Conservation (phyloP, 306 rosid species). For the Cicer pinnatifidum region DNA sequence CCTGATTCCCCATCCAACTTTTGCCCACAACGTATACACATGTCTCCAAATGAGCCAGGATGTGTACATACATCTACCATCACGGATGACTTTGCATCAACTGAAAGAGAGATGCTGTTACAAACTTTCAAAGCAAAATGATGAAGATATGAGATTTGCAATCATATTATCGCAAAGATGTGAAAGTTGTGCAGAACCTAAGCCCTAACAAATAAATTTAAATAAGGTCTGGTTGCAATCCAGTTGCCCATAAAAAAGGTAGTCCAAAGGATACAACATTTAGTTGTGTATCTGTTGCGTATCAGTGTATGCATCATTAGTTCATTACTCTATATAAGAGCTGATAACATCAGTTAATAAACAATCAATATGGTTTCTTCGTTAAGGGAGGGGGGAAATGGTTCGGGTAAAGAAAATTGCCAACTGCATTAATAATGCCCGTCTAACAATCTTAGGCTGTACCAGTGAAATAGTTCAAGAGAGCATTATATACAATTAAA, state of each 20-base stretch:
- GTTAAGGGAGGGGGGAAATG: not conserved
- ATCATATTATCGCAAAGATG: conserved; percentile 30
- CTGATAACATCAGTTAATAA: conserved; percentile 6
- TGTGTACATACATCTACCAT: conserved; percentile 60
- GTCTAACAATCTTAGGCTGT: conserved; percentile 12
- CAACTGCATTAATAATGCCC: conserved; percentile 9
- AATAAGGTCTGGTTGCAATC: conserved; percentile 2
- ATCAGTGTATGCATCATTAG: not conserved
- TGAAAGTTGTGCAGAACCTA: conserved; percentile 9
- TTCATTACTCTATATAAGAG: conserved; percentile 28
- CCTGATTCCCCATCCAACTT: conserved; percentile 72
- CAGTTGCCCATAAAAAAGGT: not conserved
- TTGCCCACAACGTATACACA: conserved; percentile 80
- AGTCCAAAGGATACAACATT: not conserved
- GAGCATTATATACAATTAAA: conserved; percentile 7
- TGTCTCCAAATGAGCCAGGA: conserved; percentile 80
- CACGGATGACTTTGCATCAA: conserved; percentile 54
- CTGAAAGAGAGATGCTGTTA: conserved; percentile 14
- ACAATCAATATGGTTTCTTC: not conserved
- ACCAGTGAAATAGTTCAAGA: conserved; percentile 22
- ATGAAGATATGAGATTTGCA: not conserved
- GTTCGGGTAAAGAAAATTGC: not conserved
- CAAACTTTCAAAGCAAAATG: conserved; percentile 24
- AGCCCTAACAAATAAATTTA: conserved; percentile 3
- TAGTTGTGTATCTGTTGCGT: not conserved